Percentiles rank a stretch among this genome's conserved stretches.
Conservation (phyloP, 1,284 basidiomycete species). For the Ustilago sp. region DNA sequence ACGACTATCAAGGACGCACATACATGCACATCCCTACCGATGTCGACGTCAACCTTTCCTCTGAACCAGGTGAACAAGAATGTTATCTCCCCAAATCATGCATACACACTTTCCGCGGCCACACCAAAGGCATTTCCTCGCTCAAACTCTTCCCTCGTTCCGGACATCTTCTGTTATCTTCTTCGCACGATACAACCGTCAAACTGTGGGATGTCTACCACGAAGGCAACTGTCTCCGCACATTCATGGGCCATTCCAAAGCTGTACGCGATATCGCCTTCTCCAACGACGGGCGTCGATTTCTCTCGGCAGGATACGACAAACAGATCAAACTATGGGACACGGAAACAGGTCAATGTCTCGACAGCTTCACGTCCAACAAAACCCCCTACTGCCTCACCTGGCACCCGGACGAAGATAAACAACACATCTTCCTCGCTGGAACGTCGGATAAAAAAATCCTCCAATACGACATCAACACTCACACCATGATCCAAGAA, state of each 20-base stretch:
- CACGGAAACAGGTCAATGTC: conserved; percentile 94
- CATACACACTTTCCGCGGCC: conserved; percentile 97
- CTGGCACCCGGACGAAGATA: conserved; percentile 95
- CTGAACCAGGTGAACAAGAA: conserved; percentile 86
- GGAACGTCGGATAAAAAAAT: conserved; percentile 99
- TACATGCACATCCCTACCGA: conserved; percentile 91
- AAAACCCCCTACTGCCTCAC: conserved; percentile 94
- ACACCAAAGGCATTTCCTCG: conserved; percentile 95
- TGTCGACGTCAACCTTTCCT: conserved; percentile 77
- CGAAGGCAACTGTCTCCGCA: conserved; percentile 93
- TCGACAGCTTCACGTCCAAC: conserved; percentile 94
- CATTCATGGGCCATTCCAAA: conserved; percentile 96
- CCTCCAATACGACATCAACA: conserved; percentile 95
- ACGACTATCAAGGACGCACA: conserved; percentile 97
- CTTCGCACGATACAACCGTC: conserved; percentile 98
- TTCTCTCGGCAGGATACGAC: conserved; percentile 94
- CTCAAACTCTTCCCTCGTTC: conserved; percentile 91
- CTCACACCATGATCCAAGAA: conserved; percentile 93
- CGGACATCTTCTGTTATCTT: conserved; percentile 91
- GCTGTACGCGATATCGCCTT: conserved; percentile 96
- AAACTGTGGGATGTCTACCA: conserved; percentile 99
- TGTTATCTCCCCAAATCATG: conserved; percentile 94
- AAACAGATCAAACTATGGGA: conserved; percentile 99
- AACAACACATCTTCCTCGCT: conserved; percentile 94
- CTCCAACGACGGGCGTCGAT: conserved; percentile 88